phyloP scores from a whole-genome alignment of 768 basidiomycete species.

The Mycena chlorophos region DNA sequence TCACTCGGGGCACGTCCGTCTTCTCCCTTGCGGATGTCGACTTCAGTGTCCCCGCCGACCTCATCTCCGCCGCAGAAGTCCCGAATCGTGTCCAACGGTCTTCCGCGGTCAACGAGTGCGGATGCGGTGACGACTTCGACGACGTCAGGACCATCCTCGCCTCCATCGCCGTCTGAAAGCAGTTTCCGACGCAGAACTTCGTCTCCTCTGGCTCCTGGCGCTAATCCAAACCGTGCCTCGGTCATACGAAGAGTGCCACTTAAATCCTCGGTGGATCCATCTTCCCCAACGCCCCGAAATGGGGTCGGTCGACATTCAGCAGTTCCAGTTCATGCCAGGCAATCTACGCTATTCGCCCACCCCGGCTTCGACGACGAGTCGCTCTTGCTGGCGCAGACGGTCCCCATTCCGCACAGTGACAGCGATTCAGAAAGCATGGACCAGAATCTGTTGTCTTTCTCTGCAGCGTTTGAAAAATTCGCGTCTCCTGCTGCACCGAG shows the following conservation, averaged over 20 bases:
- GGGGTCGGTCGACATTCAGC: constrained; percentile 24
- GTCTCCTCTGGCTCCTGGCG: constrained; percentile 43
- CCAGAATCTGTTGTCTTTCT: constrained; percentile 70
- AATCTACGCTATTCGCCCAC: constrained; percentile 46
- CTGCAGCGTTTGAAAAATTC: constrained; percentile 61
- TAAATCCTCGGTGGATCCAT: constrained; percentile 36
- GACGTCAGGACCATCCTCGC: constrained; percentile 43
- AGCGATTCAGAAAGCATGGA: constrained; percentile 66
- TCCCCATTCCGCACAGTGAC: constrained; percentile 75
- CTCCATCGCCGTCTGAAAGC: constrained; percentile 31
- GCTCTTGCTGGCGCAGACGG: constrained; percentile 65
- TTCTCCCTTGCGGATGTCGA: constrained; percentile 49
- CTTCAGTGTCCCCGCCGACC: constrained; percentile 37
- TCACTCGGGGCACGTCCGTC: constrained; percentile 40
- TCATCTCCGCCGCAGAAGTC: constrained; percentile 41
- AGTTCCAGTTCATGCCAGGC: constrained; percentile 40
- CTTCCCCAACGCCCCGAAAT: constrained; percentile 32
- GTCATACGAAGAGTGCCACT: constrained; percentile 39
- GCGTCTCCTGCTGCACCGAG: constrained; percentile 32
- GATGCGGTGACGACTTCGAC: constrained; percentile 31
- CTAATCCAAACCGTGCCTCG: constrained; percentile 33
- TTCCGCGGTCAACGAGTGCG: constrained; percentile 48
- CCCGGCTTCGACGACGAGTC: constrained; percentile 54
- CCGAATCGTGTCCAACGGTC: constrained; percentile 41
- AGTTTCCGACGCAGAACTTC: constrained; percentile 47